Base-by-base conservation (phyloP, 257 asterid species). In the Penstemon newberryi region DNA sequence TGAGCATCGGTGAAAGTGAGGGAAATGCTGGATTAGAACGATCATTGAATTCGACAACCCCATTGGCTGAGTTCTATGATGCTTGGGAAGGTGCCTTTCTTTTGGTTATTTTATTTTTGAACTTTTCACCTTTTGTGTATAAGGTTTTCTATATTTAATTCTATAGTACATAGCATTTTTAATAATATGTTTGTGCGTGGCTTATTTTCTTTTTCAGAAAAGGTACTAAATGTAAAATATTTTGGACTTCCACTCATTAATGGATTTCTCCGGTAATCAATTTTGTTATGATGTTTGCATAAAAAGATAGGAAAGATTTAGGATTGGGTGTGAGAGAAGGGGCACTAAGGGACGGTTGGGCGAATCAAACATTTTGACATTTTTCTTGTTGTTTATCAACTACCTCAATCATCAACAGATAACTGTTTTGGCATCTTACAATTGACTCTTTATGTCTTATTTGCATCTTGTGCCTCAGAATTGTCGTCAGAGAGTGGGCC, bases 21-120 rank as follows among this genome's bases (percentile, higher is more conserved):
- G 79, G 73, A 63, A 84, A 60, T 67, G 72, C 77, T 74, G 88
- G 71, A 67, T 70, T 72, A 1, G 92, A 85, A 57, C 79, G 76
- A 45, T 69, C 79, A 61, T 38, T 78, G 63, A 84, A 74, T 83
- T 67, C 78, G 10, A 51, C 82, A 13, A 77, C 95, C 43, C 88
- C 94, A 3, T 3, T 71, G 56, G 79, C 94, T 13, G 97, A 89
- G 79, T 91, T 89, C 83, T 94, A 84, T 75, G 99, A 94, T 86
- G 99, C 99, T 58, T 94, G 96, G 97, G 99, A 94, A 85, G 99
- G 99, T 94, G 75, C 66, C 70, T 71, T 59, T 37, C 67, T 65
- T 79, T 57, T 73, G 49, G 63, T 56, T 44, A 7, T 62, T 45
- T 3, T n/a, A 44, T 61, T 70, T 47, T 52, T 13, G 2, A 19